Evolutionary conservation across 2,329 filamentous ascomycete genomes (phyloP).

Genomic region (Emericellopsis cladophorae): DNA sequence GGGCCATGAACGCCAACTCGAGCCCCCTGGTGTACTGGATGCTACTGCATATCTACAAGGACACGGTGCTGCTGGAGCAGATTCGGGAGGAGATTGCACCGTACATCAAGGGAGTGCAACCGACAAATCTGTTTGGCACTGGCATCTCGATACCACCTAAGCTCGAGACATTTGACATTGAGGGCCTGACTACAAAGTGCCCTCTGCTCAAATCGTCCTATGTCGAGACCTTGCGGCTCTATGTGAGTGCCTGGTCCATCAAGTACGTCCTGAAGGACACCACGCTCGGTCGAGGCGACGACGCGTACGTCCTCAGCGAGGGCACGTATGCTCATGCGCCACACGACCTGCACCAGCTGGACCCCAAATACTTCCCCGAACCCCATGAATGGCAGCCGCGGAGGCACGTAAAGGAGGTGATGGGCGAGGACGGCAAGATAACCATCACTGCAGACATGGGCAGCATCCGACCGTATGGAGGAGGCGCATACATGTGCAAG

Average conservation of each 20-base stretch:
- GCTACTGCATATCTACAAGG: slow-evolving; percentile 24
- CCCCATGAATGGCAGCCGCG: slow-evolving; percentile 20
- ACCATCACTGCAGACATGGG: slow-evolving; percentile 9
- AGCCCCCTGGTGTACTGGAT: slow-evolving; percentile 26
- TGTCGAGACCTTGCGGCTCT: slow-evolving; percentile 25
- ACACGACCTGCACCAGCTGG: slow-evolving; percentile 19
- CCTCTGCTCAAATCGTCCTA: slow-evolving; percentile 25
- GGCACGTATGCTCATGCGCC: slow-evolving; percentile 20
- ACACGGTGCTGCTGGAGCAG: slow-evolving; percentile 21
- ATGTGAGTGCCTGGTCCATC: slow-evolving; percentile 19
- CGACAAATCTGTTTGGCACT: slow-evolving; percentile 19
- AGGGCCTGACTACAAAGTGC: slow-evolving; percentile 20
- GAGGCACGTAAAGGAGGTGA: slow-evolving; percentile 16
- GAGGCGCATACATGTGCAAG: slow-evolving; percentile 17
- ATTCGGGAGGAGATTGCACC: slow-evolving; percentile 24
- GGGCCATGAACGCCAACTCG: slow-evolving; percentile 24
- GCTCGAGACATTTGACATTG: slow-evolving; percentile 20
- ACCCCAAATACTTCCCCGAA: slow-evolving; percentile 17
- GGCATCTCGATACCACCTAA: slow-evolving; percentile 20
- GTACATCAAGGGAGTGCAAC: slow-evolving; percentile 16
- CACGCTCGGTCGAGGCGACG: slow-evolving; percentile 12
- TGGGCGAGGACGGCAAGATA: slow-evolving; percentile 11
- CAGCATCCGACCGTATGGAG: slow-evolving; percentile 18
- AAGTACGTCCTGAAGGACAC: slow-evolving; percentile 18
- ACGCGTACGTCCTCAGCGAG: slow-evolving; percentile 16